phyloP scores from a whole-genome alignment of 2,329 filamentous ascomycete genomes.

The Fusarium palustre region DNA sequence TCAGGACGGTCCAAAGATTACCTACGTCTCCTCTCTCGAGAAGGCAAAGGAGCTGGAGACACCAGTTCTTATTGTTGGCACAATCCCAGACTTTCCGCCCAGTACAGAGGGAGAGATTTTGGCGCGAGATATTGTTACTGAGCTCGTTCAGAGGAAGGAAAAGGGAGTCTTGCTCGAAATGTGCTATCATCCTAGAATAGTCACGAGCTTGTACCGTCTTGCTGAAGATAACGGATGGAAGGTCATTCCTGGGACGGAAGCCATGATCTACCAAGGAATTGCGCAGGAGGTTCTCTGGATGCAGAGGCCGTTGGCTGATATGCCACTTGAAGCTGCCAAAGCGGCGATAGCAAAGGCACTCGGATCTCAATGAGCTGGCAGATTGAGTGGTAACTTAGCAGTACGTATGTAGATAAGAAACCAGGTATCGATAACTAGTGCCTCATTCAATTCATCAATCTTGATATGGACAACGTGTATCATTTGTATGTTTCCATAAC shows the following conservation, averaged over 20 bases:
- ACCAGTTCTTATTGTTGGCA: background rate
- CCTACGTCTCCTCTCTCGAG: background rate
- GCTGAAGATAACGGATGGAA: background rate
- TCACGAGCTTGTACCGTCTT: slow-evolving; percentile 1
- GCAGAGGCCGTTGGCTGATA: background rate
- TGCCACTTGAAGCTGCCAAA: slow-evolving; percentile 6
- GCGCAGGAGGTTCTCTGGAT: slow-evolving; percentile 4
- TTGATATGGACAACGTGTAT: background rate
- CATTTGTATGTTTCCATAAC: background rate
- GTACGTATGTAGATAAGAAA: background rate
- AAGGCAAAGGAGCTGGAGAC: background rate
- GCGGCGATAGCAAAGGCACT: background rate
- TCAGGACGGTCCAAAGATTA: background rate
- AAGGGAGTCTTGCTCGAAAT: slow-evolving; percentile 3
- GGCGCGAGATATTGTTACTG: background rate
- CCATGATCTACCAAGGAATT: background rate
- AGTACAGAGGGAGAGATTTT: background rate
- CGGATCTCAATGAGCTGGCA: background rate
- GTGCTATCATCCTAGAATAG: slow-evolving; percentile 1
- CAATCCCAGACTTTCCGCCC: background rate
- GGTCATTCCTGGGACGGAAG: background rate
- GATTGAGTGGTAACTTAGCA: background rate
- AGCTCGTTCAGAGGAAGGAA: background rate
- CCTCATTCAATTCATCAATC: background rate
- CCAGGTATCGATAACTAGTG: background rate